These are phyloP conservation scores for Citropsis articulata DNA, from an alignment of 345 rosid genomes.

Conservation along the genomic window DNA sequence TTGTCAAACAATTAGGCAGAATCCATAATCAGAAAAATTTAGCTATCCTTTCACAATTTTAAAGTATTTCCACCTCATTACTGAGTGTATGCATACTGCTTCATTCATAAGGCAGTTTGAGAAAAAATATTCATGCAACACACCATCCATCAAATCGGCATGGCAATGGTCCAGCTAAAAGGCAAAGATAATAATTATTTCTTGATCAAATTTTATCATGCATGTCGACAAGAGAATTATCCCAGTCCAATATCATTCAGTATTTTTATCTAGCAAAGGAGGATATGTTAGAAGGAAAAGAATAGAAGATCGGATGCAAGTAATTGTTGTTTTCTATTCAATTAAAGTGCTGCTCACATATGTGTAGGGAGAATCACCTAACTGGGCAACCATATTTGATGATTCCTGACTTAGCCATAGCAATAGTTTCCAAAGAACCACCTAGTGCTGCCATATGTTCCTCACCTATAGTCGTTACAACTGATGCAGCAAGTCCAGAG, in stretches of 20 bases:
- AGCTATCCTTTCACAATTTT: background rate
- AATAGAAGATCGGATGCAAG: background rate
- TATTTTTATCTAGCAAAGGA: background rate
- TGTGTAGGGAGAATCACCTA: conserved; percentile 50
- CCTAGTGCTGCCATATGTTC: conserved; percentile 87
- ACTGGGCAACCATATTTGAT: conserved; percentile 73
- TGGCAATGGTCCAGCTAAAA: background rate
- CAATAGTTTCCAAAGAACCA: conserved; percentile 84
- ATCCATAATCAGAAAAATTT: background rate
- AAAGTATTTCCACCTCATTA: background rate
- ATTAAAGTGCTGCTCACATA: background rate
- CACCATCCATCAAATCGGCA: background rate
- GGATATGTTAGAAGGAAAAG: background rate
- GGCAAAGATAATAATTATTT: background rate
- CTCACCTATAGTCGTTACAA: conserved; percentile 80
- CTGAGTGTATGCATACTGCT: background rate
- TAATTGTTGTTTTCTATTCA: background rate
- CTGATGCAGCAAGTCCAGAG: conserved; percentile 58
- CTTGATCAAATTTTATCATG: background rate
- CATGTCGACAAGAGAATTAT: background rate
- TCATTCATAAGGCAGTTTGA: background rate
- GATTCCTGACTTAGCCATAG: conserved; percentile 86
- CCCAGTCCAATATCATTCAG: background rate
- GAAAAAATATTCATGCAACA: background rate
- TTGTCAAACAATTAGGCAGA: background rate